Percentiles rank a stretch among this genome's conserved stretches.
phyloP scores from a whole-genome alignment of 139 green algal genomes.

The Closterium sp. region DNA sequence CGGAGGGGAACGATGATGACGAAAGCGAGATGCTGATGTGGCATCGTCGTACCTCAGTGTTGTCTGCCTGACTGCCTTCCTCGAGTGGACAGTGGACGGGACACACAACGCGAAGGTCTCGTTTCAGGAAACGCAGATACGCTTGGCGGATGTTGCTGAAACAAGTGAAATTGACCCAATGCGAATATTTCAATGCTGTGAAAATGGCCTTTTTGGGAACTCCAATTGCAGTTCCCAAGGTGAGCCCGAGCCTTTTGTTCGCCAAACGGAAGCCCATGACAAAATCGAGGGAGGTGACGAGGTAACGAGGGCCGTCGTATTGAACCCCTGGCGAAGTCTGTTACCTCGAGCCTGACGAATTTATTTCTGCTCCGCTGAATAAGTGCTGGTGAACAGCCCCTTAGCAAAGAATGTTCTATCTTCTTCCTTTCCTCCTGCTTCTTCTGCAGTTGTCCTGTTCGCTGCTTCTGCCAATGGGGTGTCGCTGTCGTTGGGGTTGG shows the following conservation, averaged over 20 bases:
- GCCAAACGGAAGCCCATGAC: too few species aligned
- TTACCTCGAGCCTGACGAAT: neutral
- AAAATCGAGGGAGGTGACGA: neutral
- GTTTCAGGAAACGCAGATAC: neutral
- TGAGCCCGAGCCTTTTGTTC: too few species aligned
- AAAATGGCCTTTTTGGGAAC: too few species aligned
- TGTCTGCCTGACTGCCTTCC: neutral
- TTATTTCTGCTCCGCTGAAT: neutral
- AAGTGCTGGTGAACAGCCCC: neutral
- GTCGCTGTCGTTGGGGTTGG: neutral
- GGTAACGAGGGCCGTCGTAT: too few species aligned
- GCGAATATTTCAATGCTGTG: too few species aligned
- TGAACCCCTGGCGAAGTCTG: neutral
- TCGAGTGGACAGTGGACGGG: neutral
- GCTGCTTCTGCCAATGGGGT: neutral
- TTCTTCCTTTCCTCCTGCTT: neutral
- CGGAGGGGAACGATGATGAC: neutral
- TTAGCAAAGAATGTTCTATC: neutral
- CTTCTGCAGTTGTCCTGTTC: neutral
- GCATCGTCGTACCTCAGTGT: neutral
- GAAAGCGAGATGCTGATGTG: neutral
- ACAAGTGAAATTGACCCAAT: neutral
- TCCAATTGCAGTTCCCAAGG: too few species aligned
- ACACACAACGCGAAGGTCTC: too few species aligned
- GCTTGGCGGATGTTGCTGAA: neutral